These are phyloP conservation scores for Pleoardoris graminearum DNA, from an alignment of 2,329 filamentous ascomycete genomes.

Conservation along the genomic window DNA sequence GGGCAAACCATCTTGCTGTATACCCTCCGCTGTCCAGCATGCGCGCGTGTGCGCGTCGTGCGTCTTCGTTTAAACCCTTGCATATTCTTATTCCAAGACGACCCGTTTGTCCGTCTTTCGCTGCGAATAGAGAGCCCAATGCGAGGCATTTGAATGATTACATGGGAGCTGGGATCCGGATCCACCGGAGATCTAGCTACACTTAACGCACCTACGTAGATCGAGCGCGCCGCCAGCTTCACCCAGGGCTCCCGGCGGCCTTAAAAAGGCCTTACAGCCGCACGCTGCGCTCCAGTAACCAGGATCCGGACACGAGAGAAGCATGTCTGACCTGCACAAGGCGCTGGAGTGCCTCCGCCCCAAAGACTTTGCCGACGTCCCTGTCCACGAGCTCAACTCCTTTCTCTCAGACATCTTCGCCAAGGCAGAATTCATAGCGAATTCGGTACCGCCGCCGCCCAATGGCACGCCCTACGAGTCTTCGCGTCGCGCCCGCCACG, in stretches of 20 bases:
- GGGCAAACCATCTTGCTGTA: too few species aligned
- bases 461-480: constrained; percentile 50
- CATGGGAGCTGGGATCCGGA: neutral
- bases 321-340: constrained; percentile 48
- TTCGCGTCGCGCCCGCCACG: constrained; percentile 60
- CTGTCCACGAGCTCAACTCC: constrained; percentile 45
- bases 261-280: neutral
- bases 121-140: neutral
- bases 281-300: neutral
- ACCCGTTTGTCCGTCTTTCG: neutral
- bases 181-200: neutral
- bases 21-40: too few species aligned
- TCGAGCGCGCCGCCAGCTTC: neutral
- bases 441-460: constrained; percentile 70
- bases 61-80: neutral
- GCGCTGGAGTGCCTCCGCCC: constrained; percentile 51
- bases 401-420: constrained; percentile 49
- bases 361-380: constrained; percentile 51
- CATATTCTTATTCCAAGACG: neutral
- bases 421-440: constrained; percentile 71
- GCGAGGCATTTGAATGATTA: neutral
- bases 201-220: constrained; percentile 3
- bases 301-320: neutral
- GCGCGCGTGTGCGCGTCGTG: constrained; percentile 3
- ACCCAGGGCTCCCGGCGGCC: neutral